phyloP scores from a whole-genome alignment of 306 rosid species.

The Dryas octopetala region DNA sequence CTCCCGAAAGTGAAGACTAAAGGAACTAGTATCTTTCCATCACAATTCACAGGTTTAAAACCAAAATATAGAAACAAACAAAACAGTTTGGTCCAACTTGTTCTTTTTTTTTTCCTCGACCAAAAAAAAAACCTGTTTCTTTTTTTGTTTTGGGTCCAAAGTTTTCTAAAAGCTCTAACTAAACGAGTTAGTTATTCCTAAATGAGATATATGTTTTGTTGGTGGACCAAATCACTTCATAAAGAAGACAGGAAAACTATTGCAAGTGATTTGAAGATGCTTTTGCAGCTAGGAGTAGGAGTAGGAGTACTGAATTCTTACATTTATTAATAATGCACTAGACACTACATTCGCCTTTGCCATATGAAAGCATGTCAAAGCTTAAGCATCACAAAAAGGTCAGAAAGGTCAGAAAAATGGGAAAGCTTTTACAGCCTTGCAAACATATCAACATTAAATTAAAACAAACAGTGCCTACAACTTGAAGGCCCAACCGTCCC shows the following conservation, averaged over 20 bases:
- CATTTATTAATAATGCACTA: conserved; percentile 1
- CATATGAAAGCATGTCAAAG: neutral
- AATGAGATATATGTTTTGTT: neutral
- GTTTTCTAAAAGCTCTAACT: neutral
- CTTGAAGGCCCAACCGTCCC: conserved; percentile 14
- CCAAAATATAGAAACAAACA: neutral
- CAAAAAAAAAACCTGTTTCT: no score
- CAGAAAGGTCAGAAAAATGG: neutral
- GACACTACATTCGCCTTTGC: conserved; percentile 9
- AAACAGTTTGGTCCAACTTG: no score
- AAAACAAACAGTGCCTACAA: conserved; percentile 2
- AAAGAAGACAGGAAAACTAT: neutral
- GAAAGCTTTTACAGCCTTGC: conserved; percentile 20
- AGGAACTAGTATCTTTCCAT: conserved; percentile 4
- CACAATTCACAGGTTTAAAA: neutral
- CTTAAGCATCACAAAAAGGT: neutral
- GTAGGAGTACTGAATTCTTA: neutral
- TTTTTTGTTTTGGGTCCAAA: no score
- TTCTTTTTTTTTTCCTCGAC: no score
- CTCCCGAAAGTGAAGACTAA: neutral
- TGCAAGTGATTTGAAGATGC: neutral
- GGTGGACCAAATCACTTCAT: conserved; percentile 9
- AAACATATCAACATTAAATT: conserved; percentile 27
- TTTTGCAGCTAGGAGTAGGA: neutral
- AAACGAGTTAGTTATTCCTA: neutral